These are phyloP conservation scores for Cystobasidium onofrii DNA, from an alignment of 768 basidiomycete species.

Conservation along the genomic window DNA sequence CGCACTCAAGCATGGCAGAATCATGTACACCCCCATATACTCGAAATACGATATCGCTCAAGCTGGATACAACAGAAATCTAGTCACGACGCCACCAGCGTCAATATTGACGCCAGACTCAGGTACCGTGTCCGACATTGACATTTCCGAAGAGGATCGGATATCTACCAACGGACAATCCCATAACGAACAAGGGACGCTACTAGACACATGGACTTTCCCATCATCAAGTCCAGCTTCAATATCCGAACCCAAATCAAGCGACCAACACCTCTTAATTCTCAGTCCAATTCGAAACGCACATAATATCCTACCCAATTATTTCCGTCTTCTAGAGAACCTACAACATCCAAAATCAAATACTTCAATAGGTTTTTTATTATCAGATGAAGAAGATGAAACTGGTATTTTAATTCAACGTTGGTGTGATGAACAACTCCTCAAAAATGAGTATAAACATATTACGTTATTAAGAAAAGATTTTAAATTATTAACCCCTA, in stretches of 20 bases:
- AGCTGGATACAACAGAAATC: slow-evolving; percentile 1
- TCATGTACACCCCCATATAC: slow-evolving; percentile 15
- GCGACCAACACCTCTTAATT: slow-evolving; percentile 32
- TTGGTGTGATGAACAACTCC: not conserved
- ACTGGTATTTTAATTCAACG: slow-evolving; percentile 2
- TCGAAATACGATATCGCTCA: slow-evolving; percentile 18
- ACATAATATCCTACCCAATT: not conserved
- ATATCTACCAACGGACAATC: not conserved
- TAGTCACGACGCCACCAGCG: not conserved
- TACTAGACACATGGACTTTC: not conserved
- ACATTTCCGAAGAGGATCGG: not conserved
- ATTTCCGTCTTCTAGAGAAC: slow-evolving; percentile 13
- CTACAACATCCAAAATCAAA: slow-evolving; percentile 31
- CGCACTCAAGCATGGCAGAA: not conserved
- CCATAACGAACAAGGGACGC: not conserved
- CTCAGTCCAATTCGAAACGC: slow-evolving; percentile 34
- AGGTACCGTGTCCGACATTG: not conserved
- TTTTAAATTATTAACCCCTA: slow-evolving; percentile 27
- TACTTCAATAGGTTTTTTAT: slow-evolving; percentile 30
- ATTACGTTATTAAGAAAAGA: slow-evolving; percentile 30
- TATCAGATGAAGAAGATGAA: slow-evolving; percentile 33
- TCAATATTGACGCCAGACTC: too few relatives aligned
- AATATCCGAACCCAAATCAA: not conserved
- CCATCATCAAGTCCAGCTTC: slow-evolving; percentile 4
- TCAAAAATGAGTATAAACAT: slow-evolving; percentile 3